Evolutionary conservation across 164 flowering plant genomes (phyloP), one percentile per base, ranked within the genome.

Genomic region (Protea cynaroides): DNA sequence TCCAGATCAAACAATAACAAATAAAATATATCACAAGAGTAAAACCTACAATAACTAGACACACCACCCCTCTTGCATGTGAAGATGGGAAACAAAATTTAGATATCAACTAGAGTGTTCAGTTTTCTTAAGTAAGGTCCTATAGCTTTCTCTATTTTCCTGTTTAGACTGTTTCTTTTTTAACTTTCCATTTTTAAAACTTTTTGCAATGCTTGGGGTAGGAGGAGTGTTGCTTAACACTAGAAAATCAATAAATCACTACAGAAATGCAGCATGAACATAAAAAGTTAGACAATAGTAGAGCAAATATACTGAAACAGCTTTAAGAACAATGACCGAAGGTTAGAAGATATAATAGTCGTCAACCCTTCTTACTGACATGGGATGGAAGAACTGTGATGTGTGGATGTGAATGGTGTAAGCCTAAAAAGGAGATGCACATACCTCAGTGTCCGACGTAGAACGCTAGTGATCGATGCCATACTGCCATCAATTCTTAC

Each of bases 341-440:
- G 44, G 19, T 25, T 36, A 57, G 0, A 19, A n/a, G 58, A 59
- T 19, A 49, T 19, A 34, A 36, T 29, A 58, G 14, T 34, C 55
- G 19, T 34, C 53, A 59, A 25, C 14, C 51, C n/a, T 44, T 56
- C 97, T 72, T 76, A 87, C 99, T 97, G 61, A 92, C 97, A 82
- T 92, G 97, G 21, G 99, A 95, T 53, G 98, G 98, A 64, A 92
- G 87, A 65, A 95, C 96, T 22, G 99, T 95, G 64, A 95, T 95
- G 71, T 92, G 96, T 43, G 99, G 99, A 74, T 92, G 97, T 25
- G 98, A 95, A 79, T 92, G 98, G 76, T 95, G n/a, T n/a, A n/a
- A n/a, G n/a, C n/a, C n/a, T n/a, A n/a, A n/a, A n/a, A n/a, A n/a
- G n/a, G n/a, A n/a, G n/a, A n/a, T n/a, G n/a, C n/a, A n/a, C n/a